phyloP scores from a whole-genome alignment of 2,329 filamentous ascomycete species.

The Uncinocarpus reesii region DNA sequence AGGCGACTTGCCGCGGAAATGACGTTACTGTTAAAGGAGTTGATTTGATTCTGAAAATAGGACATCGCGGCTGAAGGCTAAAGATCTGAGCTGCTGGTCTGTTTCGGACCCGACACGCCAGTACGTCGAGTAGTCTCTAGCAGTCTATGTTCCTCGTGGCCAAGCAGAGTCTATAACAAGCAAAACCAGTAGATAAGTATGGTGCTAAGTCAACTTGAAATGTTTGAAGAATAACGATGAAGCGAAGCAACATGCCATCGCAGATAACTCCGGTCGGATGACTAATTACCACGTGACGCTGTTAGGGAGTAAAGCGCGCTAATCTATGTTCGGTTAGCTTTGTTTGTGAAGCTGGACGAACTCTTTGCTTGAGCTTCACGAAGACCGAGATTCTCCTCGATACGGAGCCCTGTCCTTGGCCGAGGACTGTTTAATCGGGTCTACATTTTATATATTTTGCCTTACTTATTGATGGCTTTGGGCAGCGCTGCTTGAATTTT shows the following conservation, averaged over 20 bases:
- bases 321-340: not conserved
- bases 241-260: too few species aligned
- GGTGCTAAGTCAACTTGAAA: too few species aligned
- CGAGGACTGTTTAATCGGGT: not conserved
- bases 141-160: not conserved
- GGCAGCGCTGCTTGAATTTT: not conserved
- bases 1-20: slow-evolving; percentile 56
- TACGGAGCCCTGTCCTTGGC: not conserved
- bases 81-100: not conserved
- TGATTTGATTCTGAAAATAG: slow-evolving; percentile 56
- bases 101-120: not conserved
- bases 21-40: slow-evolving; percentile 52
- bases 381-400: not conserved
- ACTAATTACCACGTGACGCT: too few species aligned
- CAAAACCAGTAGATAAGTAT: too few species aligned
- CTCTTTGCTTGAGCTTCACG: not conserved
- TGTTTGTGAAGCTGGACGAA: not conserved
- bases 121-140: not conserved
- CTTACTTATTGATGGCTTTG: not conserved
- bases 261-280: too few species aligned
- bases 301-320: too few species aligned
- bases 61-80: slow-evolving; percentile 42
- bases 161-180: too few species aligned
- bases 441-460: not conserved
- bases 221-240: too few species aligned